These are phyloP conservation scores for Aureobasidium subglaciale DNA, from an alignment of 2,329 filamentous ascomycete genomes.

Conservation along the genomic window DNA sequence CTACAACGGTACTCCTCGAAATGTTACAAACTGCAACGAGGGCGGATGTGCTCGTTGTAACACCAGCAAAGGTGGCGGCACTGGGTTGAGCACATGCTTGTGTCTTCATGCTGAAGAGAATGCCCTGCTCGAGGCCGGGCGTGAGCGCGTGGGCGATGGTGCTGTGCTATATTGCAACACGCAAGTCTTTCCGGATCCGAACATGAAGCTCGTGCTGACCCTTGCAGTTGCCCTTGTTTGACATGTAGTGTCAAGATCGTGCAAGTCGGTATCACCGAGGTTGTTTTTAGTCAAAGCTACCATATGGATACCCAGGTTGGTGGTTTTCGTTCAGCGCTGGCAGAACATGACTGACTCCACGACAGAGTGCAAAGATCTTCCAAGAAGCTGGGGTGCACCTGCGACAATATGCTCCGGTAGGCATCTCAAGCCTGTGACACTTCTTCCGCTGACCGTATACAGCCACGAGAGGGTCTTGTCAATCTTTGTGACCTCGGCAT, in stretches of 20 bases:
- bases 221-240: constrained; percentile 87
- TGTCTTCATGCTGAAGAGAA: constrained; percentile 99
- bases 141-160: constrained; percentile 78
- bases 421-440: constrained; percentile 27
- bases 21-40: constrained; percentile 82
- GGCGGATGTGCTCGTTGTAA: constrained; percentile 89
- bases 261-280: constrained; percentile 90
- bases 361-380: constrained; percentile 68
- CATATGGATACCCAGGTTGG: constrained; percentile 75
- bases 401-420: constrained; percentile 79
- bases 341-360: constrained; percentile 16
- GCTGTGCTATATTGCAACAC: constrained; percentile 90
- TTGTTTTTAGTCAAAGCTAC: constrained; percentile 89
- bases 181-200: constrained; percentile 28
- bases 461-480: constrained; percentile 30
- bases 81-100: constrained; percentile 75
- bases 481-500: constrained; percentile 18
- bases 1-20: constrained; percentile 94
- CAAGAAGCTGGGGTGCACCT: constrained; percentile 74
- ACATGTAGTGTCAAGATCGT: constrained; percentile 99
- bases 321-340: not conserved
- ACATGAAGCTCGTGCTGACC: constrained; percentile 73
- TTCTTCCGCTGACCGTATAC: not conserved
- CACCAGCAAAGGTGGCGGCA: constrained; percentile 60
- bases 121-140: constrained; percentile 84